Conservation (phyloP, 2,329 filamentous ascomycete genomes). For the Ascochyta koolunga region DNA sequence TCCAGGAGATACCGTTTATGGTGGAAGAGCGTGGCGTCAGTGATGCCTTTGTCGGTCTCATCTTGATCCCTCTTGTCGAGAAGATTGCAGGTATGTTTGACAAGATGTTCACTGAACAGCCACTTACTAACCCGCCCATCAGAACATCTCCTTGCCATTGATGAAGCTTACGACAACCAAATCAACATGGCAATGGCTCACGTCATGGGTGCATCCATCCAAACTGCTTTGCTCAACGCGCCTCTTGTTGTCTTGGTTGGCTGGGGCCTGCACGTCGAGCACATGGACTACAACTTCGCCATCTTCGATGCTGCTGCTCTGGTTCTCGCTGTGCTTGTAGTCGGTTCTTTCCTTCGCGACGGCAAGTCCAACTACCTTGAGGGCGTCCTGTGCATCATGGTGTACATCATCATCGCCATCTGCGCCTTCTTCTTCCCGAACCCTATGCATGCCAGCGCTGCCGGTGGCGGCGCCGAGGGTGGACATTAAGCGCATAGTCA, state of each 20-base stretch:
- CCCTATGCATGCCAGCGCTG: constrained; percentile 36
- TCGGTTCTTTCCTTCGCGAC: constrained; percentile 86
- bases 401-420: constrained; percentile 68
- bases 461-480: constrained; percentile 21
- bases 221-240: constrained; percentile 87
- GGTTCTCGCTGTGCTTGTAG: constrained; percentile 82
- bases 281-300: constrained; percentile 83
- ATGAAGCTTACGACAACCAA: constrained; percentile 82
- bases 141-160: constrained; percentile 82
- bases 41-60: constrained; percentile 68
- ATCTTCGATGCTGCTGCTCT: constrained; percentile 84
- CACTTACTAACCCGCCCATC: constrained; percentile 8
- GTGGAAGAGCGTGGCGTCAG: constrained; percentile 57
- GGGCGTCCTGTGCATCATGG: constrained; percentile 77
- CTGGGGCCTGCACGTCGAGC: constrained; percentile 70
- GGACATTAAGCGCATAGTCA: not conserved
- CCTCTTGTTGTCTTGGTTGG: constrained; percentile 83
- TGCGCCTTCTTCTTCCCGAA: constrained; percentile 67
- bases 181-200: constrained; percentile 88
- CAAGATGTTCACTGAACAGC: not conserved
- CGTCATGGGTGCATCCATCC: constrained; percentile 83
- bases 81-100: constrained; percentile 66
- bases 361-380: constrained; percentile 92
- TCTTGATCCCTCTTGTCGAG: constrained; percentile 81
- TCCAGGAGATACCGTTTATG: constrained; percentile 71